Evolutionary conservation across 805 yeast species (phyloP).

Genomic region (Ogataea pilisensis): DNA sequence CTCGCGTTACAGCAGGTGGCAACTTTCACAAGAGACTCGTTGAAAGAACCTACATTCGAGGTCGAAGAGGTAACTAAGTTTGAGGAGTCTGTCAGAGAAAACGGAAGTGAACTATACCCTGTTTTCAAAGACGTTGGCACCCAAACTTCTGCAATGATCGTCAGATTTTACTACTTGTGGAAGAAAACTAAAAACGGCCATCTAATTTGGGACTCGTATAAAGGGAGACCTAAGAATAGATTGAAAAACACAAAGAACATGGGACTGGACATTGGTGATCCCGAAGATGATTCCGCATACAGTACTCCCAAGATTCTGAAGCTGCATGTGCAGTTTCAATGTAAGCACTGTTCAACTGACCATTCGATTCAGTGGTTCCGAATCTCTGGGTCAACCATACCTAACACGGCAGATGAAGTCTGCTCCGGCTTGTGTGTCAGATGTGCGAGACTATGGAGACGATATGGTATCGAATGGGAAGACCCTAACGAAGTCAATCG

Average conservation of each 20-base stretch:
- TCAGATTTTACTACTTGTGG: slow-evolving; percentile 87
- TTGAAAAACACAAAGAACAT: slow-evolving; percentile 38
- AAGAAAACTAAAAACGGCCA: slow-evolving; percentile 78
- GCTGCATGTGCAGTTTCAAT: slow-evolving; percentile 43
- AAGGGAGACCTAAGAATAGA: slow-evolving; percentile 64
- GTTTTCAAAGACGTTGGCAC: slow-evolving; percentile 69
- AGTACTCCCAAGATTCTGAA: slow-evolving; percentile 48
- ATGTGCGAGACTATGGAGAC: slow-evolving; percentile 88
- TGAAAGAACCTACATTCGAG: slow-evolving; percentile 76
- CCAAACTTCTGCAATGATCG: slow-evolving; percentile 73
- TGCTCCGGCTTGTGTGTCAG: slow-evolving; percentile 70
- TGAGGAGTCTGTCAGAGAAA: slow-evolving; percentile 66
- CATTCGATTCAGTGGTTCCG: slow-evolving; percentile 63
- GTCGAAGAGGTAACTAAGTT: slow-evolving; percentile 61
- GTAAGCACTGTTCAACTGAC: slow-evolving; percentile 68
- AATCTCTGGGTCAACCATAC: slow-evolving; percentile 55
- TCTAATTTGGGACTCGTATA: slow-evolving; percentile 75
- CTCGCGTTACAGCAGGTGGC: slow-evolving; percentile 45
- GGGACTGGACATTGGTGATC: slow-evolving; percentile 42
- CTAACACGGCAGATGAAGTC: slow-evolving; percentile 30
- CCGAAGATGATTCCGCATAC: slow-evolving; percentile 68
- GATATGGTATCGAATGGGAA: slow-evolving; percentile 86
- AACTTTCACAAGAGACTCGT: slow-evolving; percentile 47
- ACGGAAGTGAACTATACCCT: slow-evolving; percentile 77
- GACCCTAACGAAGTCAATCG: slow-evolving; percentile 64